Conservation (phyloP, 441 rosid species). For the Adansonia grandidieri region DNA sequence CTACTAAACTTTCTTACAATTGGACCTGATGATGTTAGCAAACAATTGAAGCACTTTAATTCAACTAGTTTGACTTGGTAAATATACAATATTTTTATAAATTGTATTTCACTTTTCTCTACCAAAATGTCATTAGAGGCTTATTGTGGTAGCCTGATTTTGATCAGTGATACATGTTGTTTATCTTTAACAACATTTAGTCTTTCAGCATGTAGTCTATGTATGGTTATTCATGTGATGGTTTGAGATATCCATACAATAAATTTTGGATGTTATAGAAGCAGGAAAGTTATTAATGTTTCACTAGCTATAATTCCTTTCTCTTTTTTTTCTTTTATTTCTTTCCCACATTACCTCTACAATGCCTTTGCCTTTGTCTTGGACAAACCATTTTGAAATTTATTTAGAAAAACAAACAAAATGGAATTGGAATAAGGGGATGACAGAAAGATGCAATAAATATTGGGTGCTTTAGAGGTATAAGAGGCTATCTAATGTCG, state of each 20-base stretch:
- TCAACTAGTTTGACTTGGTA: conserved; percentile 90
- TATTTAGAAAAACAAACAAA: no score
- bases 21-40: conserved; percentile 96
- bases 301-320: no score
- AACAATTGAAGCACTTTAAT: conserved; percentile 87
- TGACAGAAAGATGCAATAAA: no score
- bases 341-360: no score
- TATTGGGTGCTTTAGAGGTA: no score
- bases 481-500: no score
- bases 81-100: conserved; percentile 82
- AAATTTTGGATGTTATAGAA: no score
- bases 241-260: neutral
- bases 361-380: no score
- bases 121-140: neutral
- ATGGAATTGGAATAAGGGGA: no score
- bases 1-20: conserved; percentile 93
- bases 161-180: neutral
- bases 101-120: conserved; percentile 52
- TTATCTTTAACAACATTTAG: neutral
- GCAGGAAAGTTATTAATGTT: no score
- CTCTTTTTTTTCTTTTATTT: no score
- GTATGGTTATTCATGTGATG: neutral
- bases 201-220: neutral
- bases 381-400: no score
- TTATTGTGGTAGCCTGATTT: neutral